A percentile compares a stretch with the other conserved stretches of the same genome.
Conservation (phyloP, 2,329 filamentous ascomycete genomes). For the Trichoderma sp. region DNA sequence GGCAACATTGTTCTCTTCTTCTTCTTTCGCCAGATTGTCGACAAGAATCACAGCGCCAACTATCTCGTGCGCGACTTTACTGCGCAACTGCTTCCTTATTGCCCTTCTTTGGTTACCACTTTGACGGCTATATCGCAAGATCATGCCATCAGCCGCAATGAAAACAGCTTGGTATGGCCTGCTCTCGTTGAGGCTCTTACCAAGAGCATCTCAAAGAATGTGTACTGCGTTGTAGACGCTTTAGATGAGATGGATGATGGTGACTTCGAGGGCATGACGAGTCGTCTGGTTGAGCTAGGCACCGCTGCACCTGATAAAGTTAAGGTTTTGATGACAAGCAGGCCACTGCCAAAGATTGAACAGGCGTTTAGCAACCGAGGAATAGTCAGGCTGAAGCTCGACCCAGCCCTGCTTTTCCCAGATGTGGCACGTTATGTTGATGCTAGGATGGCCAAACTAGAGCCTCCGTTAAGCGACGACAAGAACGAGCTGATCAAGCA, state of each 20-base stretch:
- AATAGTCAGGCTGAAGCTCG: background rate
- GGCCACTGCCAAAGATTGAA: background rate
- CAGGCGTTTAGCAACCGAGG: background rate
- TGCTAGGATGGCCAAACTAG: background rate
- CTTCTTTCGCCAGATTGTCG: constrained; percentile 2
- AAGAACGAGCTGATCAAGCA: background rate
- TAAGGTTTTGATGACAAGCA: background rate
- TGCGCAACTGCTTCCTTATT: background rate
- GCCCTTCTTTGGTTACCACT: background rate
- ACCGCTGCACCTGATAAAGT: background rate
- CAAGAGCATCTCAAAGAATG: background rate
- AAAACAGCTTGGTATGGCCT: background rate
- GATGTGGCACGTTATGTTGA: background rate
- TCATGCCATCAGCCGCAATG: background rate
- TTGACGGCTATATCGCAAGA: background rate
- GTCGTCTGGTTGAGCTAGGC: background rate
- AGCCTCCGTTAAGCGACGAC: background rate
- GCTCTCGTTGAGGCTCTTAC: background rate
- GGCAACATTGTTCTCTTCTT: background rate
- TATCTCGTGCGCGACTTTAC: background rate
- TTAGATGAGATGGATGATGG: constrained; percentile 6
- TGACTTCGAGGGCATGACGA: background rate
- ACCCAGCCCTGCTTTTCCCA: background rate
- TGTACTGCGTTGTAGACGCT: background rate
- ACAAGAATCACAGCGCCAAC: background rate